Base-by-base conservation (phyloP, 108 stramenopile genomes). In the Discostella stelligeroides region DNA sequence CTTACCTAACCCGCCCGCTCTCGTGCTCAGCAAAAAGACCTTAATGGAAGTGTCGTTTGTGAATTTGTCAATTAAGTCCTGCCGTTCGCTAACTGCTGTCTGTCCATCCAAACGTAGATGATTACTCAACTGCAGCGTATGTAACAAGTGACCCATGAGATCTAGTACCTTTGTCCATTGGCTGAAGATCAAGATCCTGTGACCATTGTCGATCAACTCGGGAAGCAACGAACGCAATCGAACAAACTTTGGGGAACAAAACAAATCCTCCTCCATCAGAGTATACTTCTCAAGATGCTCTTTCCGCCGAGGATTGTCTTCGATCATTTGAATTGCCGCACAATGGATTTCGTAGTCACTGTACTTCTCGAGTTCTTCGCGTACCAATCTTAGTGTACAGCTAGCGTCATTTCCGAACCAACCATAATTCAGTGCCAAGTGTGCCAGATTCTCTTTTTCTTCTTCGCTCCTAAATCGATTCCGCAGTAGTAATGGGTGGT, bases 401-500 rank as follows among this genome's bases (percentile, higher is more conserved):
- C 88, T 90, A 0, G 87, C 88, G 29, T 88, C 88, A 43, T 53
- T 75, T 0, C 92, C 94, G 64, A 97, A 98, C 62, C 90, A 89
- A 7, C 82, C 76, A 42, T 82, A 83, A 57, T 76, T 62, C 66
- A 91, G 56, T 29, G 89, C 68, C 17, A 69, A 43, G 8, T 72
- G 59, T 1, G 86, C 75, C 25, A 98, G 68, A 55, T 84, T 65
- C 8, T 81, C 66, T 14, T 82, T 73, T 21, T 91, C 89, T 21
- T 39, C 64, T 13, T 58, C 70, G 12, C 84, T 66, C 21, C 65
- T 89, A 61, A 90, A 85, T 27, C 92, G 82, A 10, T 81, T 82
- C 45, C 96, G 89, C 18, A 98, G 81, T 6, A 98, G 76, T 17
- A 98, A 74, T 11, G 97, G 94, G 76, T 98, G 98, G 71, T 98